These are phyloP conservation scores for Colletotrichum tamarilloi DNA, from an alignment of 2,329 filamentous ascomycete species.

Conservation along the genomic window DNA sequence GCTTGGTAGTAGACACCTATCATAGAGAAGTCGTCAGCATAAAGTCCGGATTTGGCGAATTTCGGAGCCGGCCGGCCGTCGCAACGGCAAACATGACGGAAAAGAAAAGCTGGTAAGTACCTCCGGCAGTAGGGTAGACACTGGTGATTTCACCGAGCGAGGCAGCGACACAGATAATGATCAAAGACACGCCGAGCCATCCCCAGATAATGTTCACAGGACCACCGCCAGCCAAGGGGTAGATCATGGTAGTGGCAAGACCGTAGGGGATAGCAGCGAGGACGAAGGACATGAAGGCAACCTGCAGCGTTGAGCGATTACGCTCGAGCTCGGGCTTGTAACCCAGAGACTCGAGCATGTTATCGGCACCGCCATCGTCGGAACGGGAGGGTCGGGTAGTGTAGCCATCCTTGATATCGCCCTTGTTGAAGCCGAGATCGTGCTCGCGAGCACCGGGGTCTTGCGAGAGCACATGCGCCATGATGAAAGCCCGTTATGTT, in stretches of 20 bases:
- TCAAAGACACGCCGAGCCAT: slow-evolving; percentile 74
- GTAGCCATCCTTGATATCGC: slow-evolving; percentile 28
- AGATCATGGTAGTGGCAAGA: slow-evolving; percentile 75
- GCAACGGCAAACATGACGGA: neutral
- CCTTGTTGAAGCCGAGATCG: slow-evolving; percentile 29
- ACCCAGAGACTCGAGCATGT: slow-evolving; percentile 71
- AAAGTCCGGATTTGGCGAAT: slow-evolving; percentile 15
- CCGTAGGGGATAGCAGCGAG: slow-evolving; percentile 81
- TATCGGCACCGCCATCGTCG: slow-evolving; percentile 63
- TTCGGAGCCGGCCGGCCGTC: slow-evolving; percentile 10
- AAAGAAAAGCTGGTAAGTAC: slow-evolving; percentile 46
- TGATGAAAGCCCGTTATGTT: slow-evolving; percentile 7
- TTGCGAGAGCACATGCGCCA: slow-evolving; percentile 34
- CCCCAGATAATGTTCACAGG: slow-evolving; percentile 79
- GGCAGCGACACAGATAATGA: slow-evolving; percentile 77
- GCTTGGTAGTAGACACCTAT: slow-evolving; percentile 79
- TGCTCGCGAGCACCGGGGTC: slow-evolving; percentile 36
- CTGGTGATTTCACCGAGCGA: slow-evolving; percentile 81
- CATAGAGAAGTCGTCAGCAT: slow-evolving; percentile 26
- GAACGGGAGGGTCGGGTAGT: slow-evolving; percentile 37
- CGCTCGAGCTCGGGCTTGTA: slow-evolving; percentile 74
- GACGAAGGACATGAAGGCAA: slow-evolving; percentile 82
- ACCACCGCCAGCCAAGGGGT: slow-evolving; percentile 74
- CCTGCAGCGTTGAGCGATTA: slow-evolving; percentile 74
- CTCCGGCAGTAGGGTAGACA: slow-evolving; percentile 80